Evolutionary conservation across 306 rosid species (phyloP).

Genomic region (Pterocarpus santalinus): DNA sequence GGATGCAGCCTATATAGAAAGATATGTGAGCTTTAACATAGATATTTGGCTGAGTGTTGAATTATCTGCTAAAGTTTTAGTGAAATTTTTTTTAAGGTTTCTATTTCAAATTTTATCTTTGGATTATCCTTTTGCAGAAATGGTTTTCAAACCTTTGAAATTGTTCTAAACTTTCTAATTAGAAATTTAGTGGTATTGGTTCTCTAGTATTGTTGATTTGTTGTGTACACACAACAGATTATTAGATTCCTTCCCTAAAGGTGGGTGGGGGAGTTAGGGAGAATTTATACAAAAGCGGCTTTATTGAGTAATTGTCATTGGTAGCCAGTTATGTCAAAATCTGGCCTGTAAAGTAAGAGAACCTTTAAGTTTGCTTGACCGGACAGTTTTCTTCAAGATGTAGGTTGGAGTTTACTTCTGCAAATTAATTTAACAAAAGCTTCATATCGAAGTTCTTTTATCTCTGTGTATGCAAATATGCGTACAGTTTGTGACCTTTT

Average conservation of each 20-base stretch:
- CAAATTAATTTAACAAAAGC: conserved; percentile 14
- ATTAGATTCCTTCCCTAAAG: conserved; percentile 21
- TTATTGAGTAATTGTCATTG: conserved; percentile 28
- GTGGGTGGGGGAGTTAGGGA: conserved; percentile 32
- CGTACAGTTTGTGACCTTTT: not conserved
- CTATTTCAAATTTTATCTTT: not conserved
- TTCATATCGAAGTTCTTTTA: conserved; percentile 1
- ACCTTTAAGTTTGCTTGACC: conserved; percentile 3
- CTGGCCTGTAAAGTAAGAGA: conserved; percentile 12
- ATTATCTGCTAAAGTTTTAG: not conserved
- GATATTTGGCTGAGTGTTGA: conserved; percentile 1
- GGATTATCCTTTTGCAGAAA: conserved; percentile 4
- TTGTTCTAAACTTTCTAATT: not conserved
- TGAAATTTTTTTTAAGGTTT: not conserved
- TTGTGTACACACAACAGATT: not conserved
- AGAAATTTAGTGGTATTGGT: conserved; percentile 20
- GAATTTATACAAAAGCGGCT: not conserved
- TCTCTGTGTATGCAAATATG: conserved; percentile 27
- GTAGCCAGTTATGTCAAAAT: conserved; percentile 32
- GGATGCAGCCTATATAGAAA: conserved; percentile 6
- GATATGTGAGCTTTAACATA: not conserved
- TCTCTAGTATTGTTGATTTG: not conserved
- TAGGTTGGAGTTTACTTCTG: conserved; percentile 44
- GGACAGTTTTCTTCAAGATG: conserved; percentile 25
- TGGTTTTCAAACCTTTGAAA: not conserved